These are phyloP conservation scores for Ulota crispa DNA, from an alignment of 225 moss, liverwort and hornwort species.

Conservation along the genomic window DNA sequence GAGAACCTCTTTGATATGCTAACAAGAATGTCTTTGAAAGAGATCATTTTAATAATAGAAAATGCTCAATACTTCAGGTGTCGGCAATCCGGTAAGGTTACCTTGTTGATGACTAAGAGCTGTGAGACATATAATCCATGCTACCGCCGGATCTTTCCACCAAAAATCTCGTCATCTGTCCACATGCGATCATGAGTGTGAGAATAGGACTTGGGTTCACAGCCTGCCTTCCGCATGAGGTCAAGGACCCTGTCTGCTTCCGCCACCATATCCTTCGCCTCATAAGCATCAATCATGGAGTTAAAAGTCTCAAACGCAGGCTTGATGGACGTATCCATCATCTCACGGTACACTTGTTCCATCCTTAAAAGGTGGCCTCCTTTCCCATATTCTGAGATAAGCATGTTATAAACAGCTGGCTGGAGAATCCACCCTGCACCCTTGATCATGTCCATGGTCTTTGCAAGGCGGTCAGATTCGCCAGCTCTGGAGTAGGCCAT, in stretches of 20 bases:
- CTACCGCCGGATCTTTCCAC: conserved; percentile 56
- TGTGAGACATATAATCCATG: not conserved
- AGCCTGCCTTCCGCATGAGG: conserved; percentile 87
- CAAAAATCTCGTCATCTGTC: conserved; percentile 94
- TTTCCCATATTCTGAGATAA: conserved; percentile 80
- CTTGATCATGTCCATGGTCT: conserved; percentile 60
- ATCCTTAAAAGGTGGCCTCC: conserved; percentile 64
- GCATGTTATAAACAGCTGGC: conserved; percentile 51
- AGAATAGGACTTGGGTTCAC: conserved; percentile 51
- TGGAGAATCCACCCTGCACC: conserved; percentile 81
- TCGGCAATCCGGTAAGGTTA: not conserved
- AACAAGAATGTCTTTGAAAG: not conserved
- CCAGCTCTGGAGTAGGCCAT: conserved; percentile 56
- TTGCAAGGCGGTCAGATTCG: conserved; percentile 51
- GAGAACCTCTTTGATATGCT: not conserved
- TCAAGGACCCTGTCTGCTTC: conserved; percentile 56
- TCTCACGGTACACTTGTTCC: conserved; percentile 68
- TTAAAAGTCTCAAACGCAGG: conserved; percentile 72
- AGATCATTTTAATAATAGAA: not conserved
- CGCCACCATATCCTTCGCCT: conserved; percentile 46
- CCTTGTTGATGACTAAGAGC: not conserved
- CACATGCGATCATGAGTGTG: conserved; percentile 65
- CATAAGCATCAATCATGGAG: conserved; percentile 71
- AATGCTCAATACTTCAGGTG: not conserved
- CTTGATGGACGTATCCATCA: conserved; percentile 42